A percentile compares a stretch with the other conserved stretches of the same genome.
Conservation (phyloP, 352 stramenopile species). For the Sclerospora graminicola region DNA sequence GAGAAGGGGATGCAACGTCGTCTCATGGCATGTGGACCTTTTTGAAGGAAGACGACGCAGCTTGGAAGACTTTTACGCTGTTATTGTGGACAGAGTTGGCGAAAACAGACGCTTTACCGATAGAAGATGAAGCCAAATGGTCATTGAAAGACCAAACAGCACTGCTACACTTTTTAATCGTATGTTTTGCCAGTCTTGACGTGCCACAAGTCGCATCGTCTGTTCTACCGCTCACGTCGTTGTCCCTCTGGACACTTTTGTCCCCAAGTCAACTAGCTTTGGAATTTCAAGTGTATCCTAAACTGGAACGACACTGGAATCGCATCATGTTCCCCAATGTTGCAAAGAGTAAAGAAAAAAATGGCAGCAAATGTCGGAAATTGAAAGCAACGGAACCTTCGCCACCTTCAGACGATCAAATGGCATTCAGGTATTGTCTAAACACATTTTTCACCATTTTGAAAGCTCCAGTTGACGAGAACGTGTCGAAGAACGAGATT, state of each 20-base stretch:
- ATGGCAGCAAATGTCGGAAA: slow-evolving; percentile 33
- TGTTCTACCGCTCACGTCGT: slow-evolving; percentile 53
- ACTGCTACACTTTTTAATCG: slow-evolving; percentile 50
- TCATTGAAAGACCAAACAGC: slow-evolving; percentile 39
- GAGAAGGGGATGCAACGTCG: not conserved
- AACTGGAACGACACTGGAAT: slow-evolving; percentile 57
- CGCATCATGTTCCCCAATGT: slow-evolving; percentile 15
- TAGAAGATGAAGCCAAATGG: slow-evolving; percentile 22
- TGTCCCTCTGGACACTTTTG: slow-evolving; percentile 49
- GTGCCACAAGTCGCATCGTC: slow-evolving; percentile 35
- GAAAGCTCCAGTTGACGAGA: slow-evolving; percentile 18
- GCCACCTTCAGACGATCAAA: slow-evolving; percentile 8
- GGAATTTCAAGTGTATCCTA: slow-evolving; percentile 53
- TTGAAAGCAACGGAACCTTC: slow-evolving; percentile 4
- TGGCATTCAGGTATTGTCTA: slow-evolving; percentile 28
- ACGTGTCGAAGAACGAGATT: slow-evolving; percentile 12
- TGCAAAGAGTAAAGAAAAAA: slow-evolving; percentile 4
- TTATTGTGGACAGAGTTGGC: slow-evolving; percentile 23
- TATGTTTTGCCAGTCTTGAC: slow-evolving; percentile 51
- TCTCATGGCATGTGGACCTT: slow-evolving; percentile 14
- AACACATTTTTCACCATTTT: slow-evolving; percentile 36
- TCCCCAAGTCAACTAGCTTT: slow-evolving; percentile 45
- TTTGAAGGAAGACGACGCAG: slow-evolving; percentile 10
- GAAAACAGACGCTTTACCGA: slow-evolving; percentile 5
- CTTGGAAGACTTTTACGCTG: slow-evolving; percentile 30